Evolutionary conservation across 2,329 filamentous ascomycete genomes (phyloP), one percentile per base, ranked within the genome.

Genomic region (Alternaria arbusti): DNA sequence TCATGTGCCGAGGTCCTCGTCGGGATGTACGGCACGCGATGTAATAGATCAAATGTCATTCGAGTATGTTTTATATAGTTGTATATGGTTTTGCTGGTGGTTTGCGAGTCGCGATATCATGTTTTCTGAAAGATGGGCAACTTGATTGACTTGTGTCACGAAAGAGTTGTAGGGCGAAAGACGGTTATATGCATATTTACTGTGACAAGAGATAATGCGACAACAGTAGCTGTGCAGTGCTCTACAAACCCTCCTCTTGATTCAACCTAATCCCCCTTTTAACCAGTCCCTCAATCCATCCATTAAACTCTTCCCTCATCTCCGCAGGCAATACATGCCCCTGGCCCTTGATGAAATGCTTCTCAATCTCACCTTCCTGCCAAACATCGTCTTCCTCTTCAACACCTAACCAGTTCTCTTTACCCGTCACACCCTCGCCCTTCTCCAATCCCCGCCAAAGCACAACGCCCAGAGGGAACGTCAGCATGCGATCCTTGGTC

Each of bases 301-400:
- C 78, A 70, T 92, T 89, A 73, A 94, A 90, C 85, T 92, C 93
- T 47, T 83, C 76, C 63, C 87, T 84, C 77, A 88, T 86, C 83
- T 97, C 92, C 72, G 91, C 86, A 6, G 91, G 85, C 25, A 93
- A 84, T 36, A 90, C 91, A 79, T 97, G 94, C 0, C 92, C 93
- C 78, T 89, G 86, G 0, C 87, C 91, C 66, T 93, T 88, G n/a
- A 90, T 84, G 25, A 93, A 86, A 45, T 87, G 77, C 32, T 86
- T 87, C 63, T 83, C 85, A 4, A 87, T 65, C 51, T 83, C 81
- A 1, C 82, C 79, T 36, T 84, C 81, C 45, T 69, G 63, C 74
- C 76, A 77, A 2, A 76, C 66, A 63, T 79, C 77, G n/a, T 67
- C 68, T 44, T 79, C 77, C 1, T 74, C 67, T 57, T 79, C 77